Base-by-base conservation (phyloP, 495 filamentous ascomycete genomes). In the Gamarada debralockiae region DNA sequence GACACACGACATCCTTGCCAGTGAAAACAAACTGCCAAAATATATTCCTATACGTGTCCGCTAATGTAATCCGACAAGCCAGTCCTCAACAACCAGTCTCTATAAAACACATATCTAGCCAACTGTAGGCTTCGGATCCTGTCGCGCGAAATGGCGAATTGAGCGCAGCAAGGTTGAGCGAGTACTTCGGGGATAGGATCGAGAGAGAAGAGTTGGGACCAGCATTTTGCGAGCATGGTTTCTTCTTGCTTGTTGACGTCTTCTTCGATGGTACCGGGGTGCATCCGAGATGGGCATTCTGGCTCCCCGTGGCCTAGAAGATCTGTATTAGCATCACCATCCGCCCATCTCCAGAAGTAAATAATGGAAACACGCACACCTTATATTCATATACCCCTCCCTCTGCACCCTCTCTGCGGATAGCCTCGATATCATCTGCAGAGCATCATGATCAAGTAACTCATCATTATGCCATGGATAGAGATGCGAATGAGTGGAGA, bases 401-500 rank as follows among this genome's bases (percentile, higher is more conserved):
- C 79, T 66, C 5, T 70, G 63, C 18, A 84, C 76, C 18, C 80
- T 72, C 22, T 75, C 77, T 23, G 73, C 63, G 52, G 70, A 80
- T 13, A 85, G 60, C 10, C 74, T 70, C n/a, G 64, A 63, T 22
- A 84, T 67, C 58, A 82, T 78, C 43, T 80, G 69, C 1, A 67
- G 71, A 9, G 78, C 68, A 39, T 78, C 42, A 76, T 50, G 0
- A 52, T 75, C 74, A 45, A 79, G 62, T 6, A 74, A 71, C 47
- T 80, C 73, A 64, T 81, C 73, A 58, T 81, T 81, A 56, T 87
- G 84, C 83, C 83, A 86, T 63, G 82, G 74, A 60, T 76, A 83
- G 46, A 79, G 78, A 41, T 75, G 63, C 23, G 78, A 73, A 62
- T 87, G 84, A 42, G 81, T 69, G 64, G 86, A 86, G 53, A 86